phyloP scores from a whole-genome alignment of 371 early-diverging fungal genomes.

The Mortierella polycephala region DNA sequence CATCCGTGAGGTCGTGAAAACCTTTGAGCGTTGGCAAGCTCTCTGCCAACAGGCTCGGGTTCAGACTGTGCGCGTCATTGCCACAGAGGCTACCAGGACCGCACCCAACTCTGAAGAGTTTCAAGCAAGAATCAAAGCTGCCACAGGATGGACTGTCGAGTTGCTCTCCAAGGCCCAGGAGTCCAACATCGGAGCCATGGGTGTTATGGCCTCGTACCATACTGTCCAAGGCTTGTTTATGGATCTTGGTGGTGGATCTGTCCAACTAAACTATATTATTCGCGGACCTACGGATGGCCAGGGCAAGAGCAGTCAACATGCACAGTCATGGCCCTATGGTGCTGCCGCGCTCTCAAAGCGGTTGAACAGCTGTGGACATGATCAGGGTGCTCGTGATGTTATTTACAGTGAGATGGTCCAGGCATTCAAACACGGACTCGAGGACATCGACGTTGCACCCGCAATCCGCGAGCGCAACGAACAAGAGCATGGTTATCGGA shows the following conservation, averaged over 20 bases:
- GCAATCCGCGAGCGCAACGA: slow-evolving; percentile 21
- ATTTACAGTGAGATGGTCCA: slow-evolving; percentile 59
- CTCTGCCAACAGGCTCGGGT: slow-evolving; percentile 64
- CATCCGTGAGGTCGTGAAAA: slow-evolving; percentile 63
- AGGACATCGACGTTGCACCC: slow-evolving; percentile 31
- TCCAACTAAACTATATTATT: slow-evolving; percentile 71
- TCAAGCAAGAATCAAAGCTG: slow-evolving; percentile 56
- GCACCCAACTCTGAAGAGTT: slow-evolving; percentile 68
- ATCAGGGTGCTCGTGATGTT: slow-evolving; percentile 43
- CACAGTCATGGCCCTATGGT: slow-evolving; percentile 74
- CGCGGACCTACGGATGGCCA: slow-evolving; percentile 34
- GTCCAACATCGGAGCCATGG: slow-evolving; percentile 70
- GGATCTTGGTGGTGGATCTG: slow-evolving; percentile 74
- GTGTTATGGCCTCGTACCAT: slow-evolving; percentile 69
- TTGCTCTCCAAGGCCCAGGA: slow-evolving; percentile 66
- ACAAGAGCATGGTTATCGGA: slow-evolving; percentile 57
- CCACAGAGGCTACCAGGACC: slow-evolving; percentile 72
- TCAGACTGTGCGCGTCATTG: slow-evolving; percentile 63
- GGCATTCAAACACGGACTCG: slow-evolving; percentile 54
- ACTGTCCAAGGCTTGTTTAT: slow-evolving; percentile 68
- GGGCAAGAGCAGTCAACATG: slow-evolving; percentile 57
- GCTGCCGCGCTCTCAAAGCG: slow-evolving; percentile 64
- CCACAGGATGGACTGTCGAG: slow-evolving; percentile 64
- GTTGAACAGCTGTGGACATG: slow-evolving; percentile 47
- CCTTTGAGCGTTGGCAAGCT: slow-evolving; percentile 65